Conservation (phyloP, 2,329 filamentous ascomycete genomes). For the Apiospora pterosperma region DNA sequence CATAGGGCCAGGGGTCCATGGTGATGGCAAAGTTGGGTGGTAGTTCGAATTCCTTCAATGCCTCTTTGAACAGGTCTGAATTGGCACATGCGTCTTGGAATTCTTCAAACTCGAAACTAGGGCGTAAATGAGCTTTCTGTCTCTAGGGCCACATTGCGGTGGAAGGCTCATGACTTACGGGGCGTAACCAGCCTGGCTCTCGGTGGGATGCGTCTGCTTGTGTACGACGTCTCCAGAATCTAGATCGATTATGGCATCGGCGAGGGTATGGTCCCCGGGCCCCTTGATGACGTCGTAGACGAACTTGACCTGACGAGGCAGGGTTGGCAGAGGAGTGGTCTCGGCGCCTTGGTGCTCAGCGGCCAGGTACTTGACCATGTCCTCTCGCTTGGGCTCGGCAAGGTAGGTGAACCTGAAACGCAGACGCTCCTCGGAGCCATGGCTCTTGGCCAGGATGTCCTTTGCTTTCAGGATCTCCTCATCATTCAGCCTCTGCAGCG, state of each 20-base stretch:
- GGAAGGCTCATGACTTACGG: slow-evolving; percentile 15
- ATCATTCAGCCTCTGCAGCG: slow-evolving; percentile 23
- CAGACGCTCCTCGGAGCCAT: slow-evolving; percentile 18
- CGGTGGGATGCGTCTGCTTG: slow-evolving; percentile 20
- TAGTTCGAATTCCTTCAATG: slow-evolving; percentile 42
- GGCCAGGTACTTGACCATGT: slow-evolving; percentile 21
- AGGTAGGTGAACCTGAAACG: slow-evolving; percentile 24
- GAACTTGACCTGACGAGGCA: slow-evolving; percentile 42
- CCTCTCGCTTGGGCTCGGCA: slow-evolving; percentile 24
- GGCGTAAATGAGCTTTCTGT: not conserved
- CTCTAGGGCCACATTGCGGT: not conserved
- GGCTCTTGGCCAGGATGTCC: slow-evolving; percentile 19
- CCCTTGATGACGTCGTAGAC: slow-evolving; percentile 38
- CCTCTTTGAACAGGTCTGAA: slow-evolving; percentile 43
- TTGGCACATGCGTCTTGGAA: slow-evolving; percentile 38
- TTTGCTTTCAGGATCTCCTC: slow-evolving; percentile 23
- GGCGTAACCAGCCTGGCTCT: slow-evolving; percentile 35
- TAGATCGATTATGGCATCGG: slow-evolving; percentile 37
- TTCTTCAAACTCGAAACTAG: slow-evolving; percentile 30
- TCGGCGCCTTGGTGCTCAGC: slow-evolving; percentile 20
- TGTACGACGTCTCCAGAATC: slow-evolving; percentile 25
- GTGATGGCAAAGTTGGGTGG: slow-evolving; percentile 40
- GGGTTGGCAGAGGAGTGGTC: not conserved
- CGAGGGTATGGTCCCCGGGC: slow-evolving; percentile 27
- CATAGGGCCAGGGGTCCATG: slow-evolving; percentile 67